Base-by-base conservation (phyloP, 1,284 basidiomycete species). In the Omphalotus olearius region DNA sequence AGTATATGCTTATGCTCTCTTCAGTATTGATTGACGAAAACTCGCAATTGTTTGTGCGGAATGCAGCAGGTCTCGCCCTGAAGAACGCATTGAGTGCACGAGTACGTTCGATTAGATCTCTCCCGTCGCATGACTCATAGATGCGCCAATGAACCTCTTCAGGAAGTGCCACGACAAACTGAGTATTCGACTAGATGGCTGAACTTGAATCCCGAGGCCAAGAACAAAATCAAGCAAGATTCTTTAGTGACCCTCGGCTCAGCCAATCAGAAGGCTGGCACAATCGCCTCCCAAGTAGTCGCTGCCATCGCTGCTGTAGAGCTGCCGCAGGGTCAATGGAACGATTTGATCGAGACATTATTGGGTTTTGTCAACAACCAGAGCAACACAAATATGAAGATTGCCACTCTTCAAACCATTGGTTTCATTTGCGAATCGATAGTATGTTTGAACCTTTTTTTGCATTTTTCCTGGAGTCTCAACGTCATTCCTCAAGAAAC, bases 361-460 rank as follows among this genome's bases (percentile, higher is more conserved):
- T 78, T 99, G 47, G 84, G 88, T 52, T 94, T 96, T 64, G 86
- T 97, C 58, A 88, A 89, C 66, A 86, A 88, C 63, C 75, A 80
- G 52, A 73, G 62, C 49, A 95, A 93, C 69, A 74, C 82, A 13
- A 86, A 86, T 59, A 74, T 98, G 62, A 83, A 86, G 63, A 89
- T 98, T 59, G 83, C 93, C 14, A 94, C 96, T 14, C 77, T 99
- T 26, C 93, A 97, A 71, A 84, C 95, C 23, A 93, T 99, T 70
- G 96, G 96, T 51, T 98, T 89, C 72, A 93, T 98, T 65, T 99
- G 96, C 73, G 97, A 99, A 73, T 78, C 85, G 45, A 92, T 98
- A 71, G 93, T 96, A 62, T 65, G 93, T 84, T 33, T 40, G 42
- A 51, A 33, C 45, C 53, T 38, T 46, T 47, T 52, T 44, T 50